These are phyloP conservation scores for Nymphaea colorata DNA, from an alignment of 164 flowering plant genomes.

Conservation along the genomic window DNA sequence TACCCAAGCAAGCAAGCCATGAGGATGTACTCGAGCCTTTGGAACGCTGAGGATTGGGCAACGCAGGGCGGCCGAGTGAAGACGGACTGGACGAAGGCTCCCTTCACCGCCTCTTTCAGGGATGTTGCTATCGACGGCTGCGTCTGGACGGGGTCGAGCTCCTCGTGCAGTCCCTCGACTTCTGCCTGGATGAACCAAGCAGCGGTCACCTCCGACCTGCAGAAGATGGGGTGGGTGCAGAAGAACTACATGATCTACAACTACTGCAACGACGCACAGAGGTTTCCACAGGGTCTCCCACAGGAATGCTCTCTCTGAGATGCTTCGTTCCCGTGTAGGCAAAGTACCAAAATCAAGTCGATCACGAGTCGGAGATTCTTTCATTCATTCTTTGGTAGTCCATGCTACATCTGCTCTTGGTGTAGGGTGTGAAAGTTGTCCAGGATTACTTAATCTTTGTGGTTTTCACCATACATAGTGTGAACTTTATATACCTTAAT, in stretches of 20 bases:
- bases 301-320: background rate
- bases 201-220: background rate
- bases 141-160: background rate
- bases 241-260: background rate
- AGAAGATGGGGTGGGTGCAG: background rate
- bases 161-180: background rate
- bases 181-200: background rate
- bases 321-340: no score
- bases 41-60: constrained; percentile 10
- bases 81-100: constrained; percentile 23
- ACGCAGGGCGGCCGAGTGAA: constrained; percentile 7
- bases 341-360: no score
- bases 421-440: no score
- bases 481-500: no score
- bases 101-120: constrained; percentile 29
- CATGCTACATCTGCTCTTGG: no score
- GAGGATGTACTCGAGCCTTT: constrained; percentile 26
- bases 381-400: no score
- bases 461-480: no score
- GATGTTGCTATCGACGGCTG: constrained; percentile 22
- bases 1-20: constrained; percentile 34
- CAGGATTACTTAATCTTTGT: no score
- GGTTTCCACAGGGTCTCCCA: background rate
- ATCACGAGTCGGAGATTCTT: no score
- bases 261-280: background rate